A percentile compares a stretch with the other conserved stretches of the same genome.
Conservation (phyloP, 768 basidiomycete species). For the Tricholomella constricta region DNA sequence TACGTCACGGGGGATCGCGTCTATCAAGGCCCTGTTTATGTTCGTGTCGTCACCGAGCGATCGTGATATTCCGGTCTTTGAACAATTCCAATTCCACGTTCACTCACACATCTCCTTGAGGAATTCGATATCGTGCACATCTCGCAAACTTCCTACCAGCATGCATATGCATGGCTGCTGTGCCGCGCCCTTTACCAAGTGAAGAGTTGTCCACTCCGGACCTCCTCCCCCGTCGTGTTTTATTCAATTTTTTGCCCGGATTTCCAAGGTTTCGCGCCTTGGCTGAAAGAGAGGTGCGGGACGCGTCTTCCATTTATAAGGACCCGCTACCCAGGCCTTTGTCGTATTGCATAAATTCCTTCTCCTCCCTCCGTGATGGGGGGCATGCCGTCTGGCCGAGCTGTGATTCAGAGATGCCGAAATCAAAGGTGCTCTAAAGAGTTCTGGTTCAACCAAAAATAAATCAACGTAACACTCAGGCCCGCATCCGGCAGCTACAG, state of each 20-base stretch:
- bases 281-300: conserved; percentile 7
- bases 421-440: conserved; percentile 5
- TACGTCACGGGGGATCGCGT: conserved; percentile 23
- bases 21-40: conserved; percentile 22
- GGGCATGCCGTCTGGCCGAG: conserved; percentile 12
- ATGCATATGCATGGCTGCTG: no score
- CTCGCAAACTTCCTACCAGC: conserved; percentile 10
- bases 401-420: conserved; percentile 13
- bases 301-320: conserved; percentile 11
- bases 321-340: conserved; percentile 14
- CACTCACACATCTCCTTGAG: conserved; percentile 8
- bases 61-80: conserved; percentile 19
- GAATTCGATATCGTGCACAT: conserved; percentile 17
- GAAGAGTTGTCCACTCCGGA: conserved; percentile 8
- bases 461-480: conserved; percentile 11
- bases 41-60: no score
- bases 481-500: no score
- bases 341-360: conserved; percentile 15
- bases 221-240: conserved; percentile 9
- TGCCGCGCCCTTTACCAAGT: no score
- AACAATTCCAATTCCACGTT: no score
- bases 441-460: conserved; percentile 20
- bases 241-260: not conserved
- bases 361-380: conserved; percentile 15
- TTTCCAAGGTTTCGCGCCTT: no score